Evolutionary conservation across 805 yeast species (phyloP), one percentile per base, ranked within the genome.

Genomic region (Lipomyces mesembrius): DNA sequence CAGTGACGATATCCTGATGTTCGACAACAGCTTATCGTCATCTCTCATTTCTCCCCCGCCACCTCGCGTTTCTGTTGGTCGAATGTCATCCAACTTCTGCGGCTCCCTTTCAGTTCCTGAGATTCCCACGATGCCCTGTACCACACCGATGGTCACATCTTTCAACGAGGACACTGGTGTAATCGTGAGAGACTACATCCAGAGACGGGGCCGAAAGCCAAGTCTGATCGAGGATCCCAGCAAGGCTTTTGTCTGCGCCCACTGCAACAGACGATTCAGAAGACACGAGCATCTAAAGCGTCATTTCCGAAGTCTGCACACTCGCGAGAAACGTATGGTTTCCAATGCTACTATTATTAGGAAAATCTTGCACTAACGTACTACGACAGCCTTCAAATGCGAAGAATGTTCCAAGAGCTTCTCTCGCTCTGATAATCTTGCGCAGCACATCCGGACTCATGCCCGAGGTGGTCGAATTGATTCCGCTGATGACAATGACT

Each of bases 231-330:
- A 68, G 37, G 71, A 68, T 49, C 66, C 70, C 4, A 62, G 62
- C 64, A 78, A 78, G 72, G 78, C 78, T 25, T 77, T 75, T 57
- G 66, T 60, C n/a, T 81, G 83, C 75, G 67, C 66, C 43, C 72
- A 74, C 55, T 80, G 83, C 73, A 43, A 67, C 53, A 77, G 79
- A 69, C 63, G 77, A 8, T 80, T 80, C 75, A 73, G 80, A 56
- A 78, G 83, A 27, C 77, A 77, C 71, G 83, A 80, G 71, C 83
- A 80, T 66, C 73, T 80, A 57, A 78, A 79, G 60, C 76, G 83
- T 32, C 97, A 92, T 77, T 79, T 83, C 76, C 82, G 92, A 71
- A 82, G 92, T 0, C 67, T 68, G 2, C 98, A 92, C 77, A 85
- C 92, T 3, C 85, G 86, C 69, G 94, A 90, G 70, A 83, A 68